Conservation (phyloP, 139 green algal species). For the Dunaliella primolecta region DNA sequence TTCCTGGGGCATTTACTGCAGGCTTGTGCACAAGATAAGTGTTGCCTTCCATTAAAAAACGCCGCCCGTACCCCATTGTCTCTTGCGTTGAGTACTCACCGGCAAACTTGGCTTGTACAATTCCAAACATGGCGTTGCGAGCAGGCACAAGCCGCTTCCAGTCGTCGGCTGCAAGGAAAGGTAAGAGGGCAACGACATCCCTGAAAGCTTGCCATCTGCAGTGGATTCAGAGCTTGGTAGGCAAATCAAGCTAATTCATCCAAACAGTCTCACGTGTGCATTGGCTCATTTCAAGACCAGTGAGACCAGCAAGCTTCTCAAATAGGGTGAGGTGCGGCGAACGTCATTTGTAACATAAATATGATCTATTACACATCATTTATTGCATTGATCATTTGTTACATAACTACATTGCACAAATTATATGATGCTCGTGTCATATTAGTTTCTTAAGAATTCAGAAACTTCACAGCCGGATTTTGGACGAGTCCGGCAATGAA, state of each 20-base stretch:
- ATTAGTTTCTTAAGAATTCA: too few relatives aligned
- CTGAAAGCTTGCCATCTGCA: neutral
- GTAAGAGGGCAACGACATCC: neutral
- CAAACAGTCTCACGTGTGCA: neutral
- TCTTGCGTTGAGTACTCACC: neutral
- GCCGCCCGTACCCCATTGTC: neutral
- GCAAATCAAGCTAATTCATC: neutral
- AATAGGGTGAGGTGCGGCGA: too few relatives aligned
- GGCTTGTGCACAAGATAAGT: neutral
- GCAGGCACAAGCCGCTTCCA: slow-evolving; percentile 24
- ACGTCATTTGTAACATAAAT: too few relatives aligned
- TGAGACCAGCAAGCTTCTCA: neutral
- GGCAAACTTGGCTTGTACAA: slow-evolving; percentile 22
- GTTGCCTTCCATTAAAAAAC: neutral
- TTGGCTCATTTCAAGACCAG: neutral
- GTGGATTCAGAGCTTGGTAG: neutral
- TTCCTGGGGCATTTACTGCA: too few relatives aligned
- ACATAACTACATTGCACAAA: too few relatives aligned
- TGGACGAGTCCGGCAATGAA: too few relatives aligned
- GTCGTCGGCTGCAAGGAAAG: slow-evolving; percentile 25
- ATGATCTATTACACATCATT: too few relatives aligned
- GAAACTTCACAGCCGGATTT: too few relatives aligned
- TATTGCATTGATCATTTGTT: too few relatives aligned
- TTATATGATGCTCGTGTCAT: too few relatives aligned
- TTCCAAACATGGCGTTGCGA: slow-evolving; percentile 30